Percentiles rank a stretch among this genome's conserved stretches.
Conservation (phyloP, 2,329 filamentous ascomycete species). For the Claviceps pazoutovae region DNA sequence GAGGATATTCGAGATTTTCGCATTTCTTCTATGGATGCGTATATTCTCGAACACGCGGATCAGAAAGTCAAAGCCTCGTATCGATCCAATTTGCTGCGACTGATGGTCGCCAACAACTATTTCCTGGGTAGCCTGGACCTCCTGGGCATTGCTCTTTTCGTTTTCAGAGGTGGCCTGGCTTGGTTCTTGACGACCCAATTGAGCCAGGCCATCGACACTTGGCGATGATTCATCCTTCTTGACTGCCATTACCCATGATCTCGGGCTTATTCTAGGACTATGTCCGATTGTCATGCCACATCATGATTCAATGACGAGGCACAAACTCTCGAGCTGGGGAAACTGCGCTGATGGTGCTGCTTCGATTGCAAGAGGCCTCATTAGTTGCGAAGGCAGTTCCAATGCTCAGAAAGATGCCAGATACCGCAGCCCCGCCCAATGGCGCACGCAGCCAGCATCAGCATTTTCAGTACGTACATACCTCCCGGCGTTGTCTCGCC, state of each 20-base stretch:
- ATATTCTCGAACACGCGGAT: slow-evolving; percentile 24
- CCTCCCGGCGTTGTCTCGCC: too few species aligned
- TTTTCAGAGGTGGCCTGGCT: slow-evolving; percentile 4
- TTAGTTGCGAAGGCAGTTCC: neutral
- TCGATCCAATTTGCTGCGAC: slow-evolving; percentile 21
- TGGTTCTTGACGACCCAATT: slow-evolving; percentile 3
- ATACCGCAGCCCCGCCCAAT: neutral
- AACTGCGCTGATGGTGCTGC: neutral
- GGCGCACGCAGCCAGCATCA: neutral
- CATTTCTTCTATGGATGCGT: slow-evolving; percentile 38
- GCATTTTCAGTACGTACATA: neutral
- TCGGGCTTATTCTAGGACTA: too few species aligned
- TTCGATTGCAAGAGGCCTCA: neutral
- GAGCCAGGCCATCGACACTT: neutral
- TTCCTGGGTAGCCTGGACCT: slow-evolving; percentile 21
- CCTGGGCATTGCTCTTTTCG: slow-evolving; percentile 16
- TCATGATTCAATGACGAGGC: neutral
- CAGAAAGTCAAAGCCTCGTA: slow-evolving; percentile 19
- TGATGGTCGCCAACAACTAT: slow-evolving; percentile 31
- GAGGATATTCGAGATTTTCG: slow-evolving; percentile 33
- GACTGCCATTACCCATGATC: too few species aligned
- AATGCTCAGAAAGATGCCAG: neutral
- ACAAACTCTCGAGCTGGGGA: neutral
- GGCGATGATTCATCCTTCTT: neutral
- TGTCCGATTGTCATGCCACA: too few species aligned